These are phyloP conservation scores for Spathaspora sp. DNA, from an alignment of 805 yeast genomes.

Conservation along the genomic window DNA sequence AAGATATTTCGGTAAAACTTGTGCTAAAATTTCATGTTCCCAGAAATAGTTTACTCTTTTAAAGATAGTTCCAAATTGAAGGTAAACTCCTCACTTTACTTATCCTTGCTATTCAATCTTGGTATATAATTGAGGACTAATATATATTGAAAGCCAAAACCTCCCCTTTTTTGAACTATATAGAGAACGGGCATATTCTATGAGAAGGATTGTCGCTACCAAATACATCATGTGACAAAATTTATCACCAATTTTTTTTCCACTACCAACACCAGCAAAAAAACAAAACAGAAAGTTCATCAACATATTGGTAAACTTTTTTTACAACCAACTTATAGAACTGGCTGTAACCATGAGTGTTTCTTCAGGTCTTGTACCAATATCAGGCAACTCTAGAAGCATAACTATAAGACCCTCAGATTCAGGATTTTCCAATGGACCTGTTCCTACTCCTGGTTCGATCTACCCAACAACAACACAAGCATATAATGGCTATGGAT, in stretches of 20 bases:
- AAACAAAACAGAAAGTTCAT: neutral
- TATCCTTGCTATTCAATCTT: too few relatives aligned
- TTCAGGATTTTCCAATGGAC: neutral
- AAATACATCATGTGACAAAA: neutral
- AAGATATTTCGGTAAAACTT: too few relatives aligned
- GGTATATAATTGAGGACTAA: too few relatives aligned
- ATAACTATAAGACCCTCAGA: constrained; percentile 1
- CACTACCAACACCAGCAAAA: neutral
- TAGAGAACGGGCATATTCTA: too few relatives aligned
- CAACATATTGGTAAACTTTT: neutral
- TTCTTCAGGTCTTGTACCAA: constrained; percentile 4
- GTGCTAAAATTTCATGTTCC: too few relatives aligned
- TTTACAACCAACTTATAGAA: neutral
- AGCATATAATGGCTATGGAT: constrained; percentile 6
- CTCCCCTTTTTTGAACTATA: too few relatives aligned
- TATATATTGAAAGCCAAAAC: too few relatives aligned
- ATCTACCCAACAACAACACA: neutral
- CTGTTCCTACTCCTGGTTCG: neutral
- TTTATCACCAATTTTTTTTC: neutral
- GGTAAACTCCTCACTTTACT: too few relatives aligned
- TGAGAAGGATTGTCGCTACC: neutral
- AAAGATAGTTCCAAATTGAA: too few relatives aligned
- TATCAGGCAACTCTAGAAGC: constrained; percentile 7
- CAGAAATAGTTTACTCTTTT: too few relatives aligned
- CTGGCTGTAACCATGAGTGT: neutral